Evolutionary conservation across 805 yeast species (phyloP), one percentile per base, ranked within the genome.

Genomic region (Schwanniomyces vanrijiae): DNA sequence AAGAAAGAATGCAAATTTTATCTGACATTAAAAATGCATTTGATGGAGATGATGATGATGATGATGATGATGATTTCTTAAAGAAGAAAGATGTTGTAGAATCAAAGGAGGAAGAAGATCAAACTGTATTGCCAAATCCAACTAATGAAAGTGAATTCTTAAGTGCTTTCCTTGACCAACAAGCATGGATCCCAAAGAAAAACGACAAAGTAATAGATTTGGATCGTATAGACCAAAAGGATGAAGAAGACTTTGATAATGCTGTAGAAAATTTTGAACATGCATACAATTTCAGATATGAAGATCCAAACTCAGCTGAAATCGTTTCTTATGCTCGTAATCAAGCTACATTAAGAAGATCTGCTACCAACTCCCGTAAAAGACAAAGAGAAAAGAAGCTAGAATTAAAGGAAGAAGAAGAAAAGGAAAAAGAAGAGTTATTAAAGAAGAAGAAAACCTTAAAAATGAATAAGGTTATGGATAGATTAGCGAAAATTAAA

Each of bases 271-370:
- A 82, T 59, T 90, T 89, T 58, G 99, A 94, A 66, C 82, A 83
- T 52, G 97, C 96, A 0, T 92, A 91, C 69, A 94, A 94, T 61
- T 92, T 92, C 76, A 80, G 99, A 63, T 94, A 80, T 64, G 99
- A 94, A 68, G 97, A 91, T 59, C 90, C 96, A 13, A 82, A 83
- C 54, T 80, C 96, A 5, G 89, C 92, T 0, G 97, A 92, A 59
- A 88, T 94, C 65, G 86, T 91, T 16, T 86, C 96, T 14, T 94
- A 92, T 71, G 97, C 98, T 2, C 90, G 99, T 79, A 85, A 76
- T 37, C 97, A 90, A 67, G 96, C 94, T 20, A 90, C 98, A 0
- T 76, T 90, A 61, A 84, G 99, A 71, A 78, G 99, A 62, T 82
- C 86, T 18, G 83, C 82, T 43, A 77, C 83, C 50, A 81, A 84